These are phyloP conservation scores for Penicillium sp. DNA, from an alignment of 2,329 filamentous ascomycete species.

Conservation along the genomic window DNA sequence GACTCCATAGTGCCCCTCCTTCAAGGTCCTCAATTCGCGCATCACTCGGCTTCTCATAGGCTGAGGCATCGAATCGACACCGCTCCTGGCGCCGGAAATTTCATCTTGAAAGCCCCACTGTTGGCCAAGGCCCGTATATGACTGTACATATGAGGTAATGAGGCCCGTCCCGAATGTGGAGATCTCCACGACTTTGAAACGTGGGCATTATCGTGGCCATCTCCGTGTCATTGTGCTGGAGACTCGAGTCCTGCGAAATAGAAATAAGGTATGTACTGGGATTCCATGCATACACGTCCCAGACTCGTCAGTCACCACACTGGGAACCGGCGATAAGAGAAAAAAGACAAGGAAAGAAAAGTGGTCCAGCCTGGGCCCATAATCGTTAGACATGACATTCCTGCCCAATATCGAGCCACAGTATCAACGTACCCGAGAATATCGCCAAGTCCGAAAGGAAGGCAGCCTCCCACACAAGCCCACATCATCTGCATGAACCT, in stretches of 20 bases:
- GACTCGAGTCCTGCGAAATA: not conserved
- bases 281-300: not conserved
- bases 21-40: conserved; percentile 20
- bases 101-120: conserved; percentile 1
- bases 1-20: conserved; percentile 14
- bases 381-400: conserved; percentile 3
- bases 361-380: not conserved
- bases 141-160: conserved; percentile 16
- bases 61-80: conserved; percentile 10
- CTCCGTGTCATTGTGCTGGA: not conserved
- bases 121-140: not conserved
- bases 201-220: conserved; percentile 1
- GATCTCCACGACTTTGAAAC: conserved; percentile 10
- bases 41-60: conserved; percentile 17
- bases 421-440: too few relatives aligned
- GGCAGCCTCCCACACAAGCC: conserved; percentile 3
- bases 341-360: not conserved
- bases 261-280: not conserved
- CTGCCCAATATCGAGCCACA: conserved; percentile 7
- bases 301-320: not conserved
- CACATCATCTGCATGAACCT: conserved; percentile 9
- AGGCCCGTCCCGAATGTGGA: conserved; percentile 20
- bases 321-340: not conserved
- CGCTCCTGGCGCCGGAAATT: conserved; percentile 22
- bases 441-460: not conserved